Base-by-base conservation (phyloP, 495 filamentous ascomycete genomes). In the Tricharina praecox region DNA sequence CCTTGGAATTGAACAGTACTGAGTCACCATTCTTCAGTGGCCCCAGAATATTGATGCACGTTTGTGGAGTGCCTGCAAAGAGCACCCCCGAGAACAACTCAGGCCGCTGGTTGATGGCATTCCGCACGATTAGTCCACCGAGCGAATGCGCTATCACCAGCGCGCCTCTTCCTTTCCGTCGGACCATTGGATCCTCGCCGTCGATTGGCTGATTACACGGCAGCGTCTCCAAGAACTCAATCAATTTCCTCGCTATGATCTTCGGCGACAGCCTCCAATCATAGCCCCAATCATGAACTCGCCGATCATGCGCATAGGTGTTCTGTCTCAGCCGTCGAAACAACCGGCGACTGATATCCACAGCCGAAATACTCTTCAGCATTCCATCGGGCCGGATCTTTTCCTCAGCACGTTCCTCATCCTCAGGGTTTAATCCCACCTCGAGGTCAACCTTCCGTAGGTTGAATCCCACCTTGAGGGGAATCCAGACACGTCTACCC, bases 231-330 rank as follows among this genome's bases (percentile, higher is more conserved):
- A 97, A 66, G 51, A 81, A 94, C 24, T 68, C 59, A 23, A 79
- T 72, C 4, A 97, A 64, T 41, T 72, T 72, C 8, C 68, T 66
- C 0, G 81, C 84, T 2, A 92, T 71, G 1, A 88, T 64, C 55
- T 82, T 73, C 1, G 90, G 90, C 50, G 81, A 85, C 45, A 97
- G 66, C 23, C 90, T 75, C 88, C 88, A 97, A 62, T 97, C 88
- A 58, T 93, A 97, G 24, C 90, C 86, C 55, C 90, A 97, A 51
- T 95, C 79, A 63, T 81, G 81, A 2, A 95, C 75, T 32, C 85
- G 70, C 0, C 95, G 66, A 49, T 72, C 79, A 20, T 82, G 82
- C 11, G 69, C 71, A 32, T 70, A 63, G 2, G 76, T 75, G 50
- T 88, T 90, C 5, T 38, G 45, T 2, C 45, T 30, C 7, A 95